Conservation (phyloP, 2,329 filamentous ascomycete genomes). For the Colletotrichum karsti region DNA sequence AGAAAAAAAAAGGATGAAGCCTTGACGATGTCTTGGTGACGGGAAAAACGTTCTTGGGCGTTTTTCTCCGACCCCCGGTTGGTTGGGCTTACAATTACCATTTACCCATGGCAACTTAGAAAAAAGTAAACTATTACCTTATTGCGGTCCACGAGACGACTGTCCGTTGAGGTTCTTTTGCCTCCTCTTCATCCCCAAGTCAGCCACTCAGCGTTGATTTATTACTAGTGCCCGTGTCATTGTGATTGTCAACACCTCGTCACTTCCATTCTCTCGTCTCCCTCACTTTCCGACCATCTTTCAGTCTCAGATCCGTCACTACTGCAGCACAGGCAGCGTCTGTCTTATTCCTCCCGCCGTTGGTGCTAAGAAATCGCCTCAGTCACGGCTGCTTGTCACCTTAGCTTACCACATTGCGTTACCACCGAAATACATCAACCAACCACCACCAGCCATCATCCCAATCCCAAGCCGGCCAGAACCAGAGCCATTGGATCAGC, state of each 20-base stretch:
- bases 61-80: neutral
- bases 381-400: no score
- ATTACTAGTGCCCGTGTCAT: constrained; percentile 28
- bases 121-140: neutral
- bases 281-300: neutral
- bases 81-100: neutral
- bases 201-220: constrained; percentile 18
- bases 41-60: neutral
- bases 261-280: no score
- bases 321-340: no score
- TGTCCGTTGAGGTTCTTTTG: constrained; percentile 16
- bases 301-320: constrained; percentile 9
- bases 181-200: neutral
- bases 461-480: neutral
- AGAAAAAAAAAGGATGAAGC: neutral
- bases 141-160: neutral
- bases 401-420: constrained; percentile 15
- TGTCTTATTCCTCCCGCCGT: neutral
- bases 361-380: neutral
- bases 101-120: no score
- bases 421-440: neutral
- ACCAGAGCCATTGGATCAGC: no score
- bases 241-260: neutral
- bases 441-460: constrained; percentile 3
- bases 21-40: no score